These are phyloP conservation scores for Scopulariopsis brevicaulis DNA, from an alignment of 2,329 filamentous ascomycete genomes.

Conservation along the genomic window DNA sequence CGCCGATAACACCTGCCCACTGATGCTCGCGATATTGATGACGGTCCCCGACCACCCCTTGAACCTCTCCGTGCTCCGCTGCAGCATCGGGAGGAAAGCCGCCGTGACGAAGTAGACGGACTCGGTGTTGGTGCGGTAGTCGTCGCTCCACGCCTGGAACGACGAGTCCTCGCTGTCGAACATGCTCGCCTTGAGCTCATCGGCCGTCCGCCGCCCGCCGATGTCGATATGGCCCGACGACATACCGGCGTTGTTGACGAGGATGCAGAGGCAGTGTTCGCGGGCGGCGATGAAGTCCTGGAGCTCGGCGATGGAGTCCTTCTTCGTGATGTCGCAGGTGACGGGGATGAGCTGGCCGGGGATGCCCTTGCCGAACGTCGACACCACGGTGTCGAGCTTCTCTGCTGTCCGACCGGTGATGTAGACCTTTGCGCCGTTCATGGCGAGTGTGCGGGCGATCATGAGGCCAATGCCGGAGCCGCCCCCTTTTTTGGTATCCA, in stretches of 20 bases:
- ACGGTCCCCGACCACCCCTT: constrained; percentile 44
- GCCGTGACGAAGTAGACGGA: constrained; percentile 54
- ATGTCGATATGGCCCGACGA: constrained; percentile 43
- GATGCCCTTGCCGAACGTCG: constrained; percentile 41
- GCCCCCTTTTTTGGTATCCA: constrained; percentile 21
- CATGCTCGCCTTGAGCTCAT: constrained; percentile 45
- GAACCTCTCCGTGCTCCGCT: constrained; percentile 31
- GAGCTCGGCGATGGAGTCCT: constrained; percentile 45
- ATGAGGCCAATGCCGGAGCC: constrained; percentile 58
- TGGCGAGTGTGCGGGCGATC: constrained; percentile 55
- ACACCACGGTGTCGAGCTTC: constrained; percentile 47
- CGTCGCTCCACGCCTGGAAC: constrained; percentile 59
- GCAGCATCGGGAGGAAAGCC: constrained; percentile 50
- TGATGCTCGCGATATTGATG: constrained; percentile 59
- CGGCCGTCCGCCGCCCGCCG: constrained; percentile 25
- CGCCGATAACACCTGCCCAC: constrained; percentile 48
- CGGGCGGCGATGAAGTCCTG: constrained; percentile 42
- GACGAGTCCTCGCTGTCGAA: constrained; percentile 51
- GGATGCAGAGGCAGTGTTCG: constrained; percentile 49
- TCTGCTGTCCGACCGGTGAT: constrained; percentile 54
- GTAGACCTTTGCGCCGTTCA: constrained; percentile 60
- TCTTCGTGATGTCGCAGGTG: constrained; percentile 49
- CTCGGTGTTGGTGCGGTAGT: constrained; percentile 67
- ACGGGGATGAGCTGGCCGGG: constrained; percentile 48
- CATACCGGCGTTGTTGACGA: constrained; percentile 59